A percentile compares a stretch with the other conserved stretches of the same genome.
Evolutionary conservation across 352 stramenopile species (phyloP).

Genomic region (Blastocystis sp.): DNA sequence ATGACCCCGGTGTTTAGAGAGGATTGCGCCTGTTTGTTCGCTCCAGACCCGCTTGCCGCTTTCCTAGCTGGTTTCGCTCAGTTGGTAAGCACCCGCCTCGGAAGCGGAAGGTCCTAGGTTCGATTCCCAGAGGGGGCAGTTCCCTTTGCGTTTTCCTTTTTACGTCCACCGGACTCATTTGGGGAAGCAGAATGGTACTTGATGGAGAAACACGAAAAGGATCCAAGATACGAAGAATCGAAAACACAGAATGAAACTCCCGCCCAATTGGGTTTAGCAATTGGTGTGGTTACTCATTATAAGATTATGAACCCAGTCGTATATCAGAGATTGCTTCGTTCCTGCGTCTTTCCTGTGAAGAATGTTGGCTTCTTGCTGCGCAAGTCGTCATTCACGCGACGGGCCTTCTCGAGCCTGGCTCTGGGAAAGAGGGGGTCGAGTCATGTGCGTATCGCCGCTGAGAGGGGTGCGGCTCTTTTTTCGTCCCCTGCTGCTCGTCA

Average conservation of each 20-base stretch:
- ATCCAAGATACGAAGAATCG: background rate
- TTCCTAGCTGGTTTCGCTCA: conserved; percentile 65
- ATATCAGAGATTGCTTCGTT: conserved; percentile 10
- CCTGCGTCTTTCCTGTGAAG: conserved; percentile 10
- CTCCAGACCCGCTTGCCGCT: background rate
- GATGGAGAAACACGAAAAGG: no score
- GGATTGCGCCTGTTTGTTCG: background rate
- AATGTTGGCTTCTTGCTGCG: conserved; percentile 22
- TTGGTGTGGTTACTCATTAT: conserved; percentile 4
- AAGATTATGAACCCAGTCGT: conserved; percentile 47
- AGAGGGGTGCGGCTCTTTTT: background rate
- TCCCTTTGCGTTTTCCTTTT: conserved; percentile 36
- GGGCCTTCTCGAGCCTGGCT: conserved; percentile 10
- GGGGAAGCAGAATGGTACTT: no score
- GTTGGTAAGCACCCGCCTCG: conserved; percentile 70
- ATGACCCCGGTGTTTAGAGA: conserved; percentile 1
- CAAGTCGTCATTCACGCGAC: conserved; percentile 37
- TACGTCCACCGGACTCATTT: background rate
- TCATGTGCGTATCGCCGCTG: background rate
- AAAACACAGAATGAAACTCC: background rate
- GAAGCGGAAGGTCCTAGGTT: conserved; percentile 70
- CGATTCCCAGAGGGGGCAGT: conserved; percentile 67
- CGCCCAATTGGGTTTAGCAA: conserved; percentile 29
- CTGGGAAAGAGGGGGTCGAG: background rate
- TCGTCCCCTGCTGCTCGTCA: background rate